Evolutionary conservation across 768 basidiomycete species (phyloP).

Genomic region (Tricholoma matsutake): DNA sequence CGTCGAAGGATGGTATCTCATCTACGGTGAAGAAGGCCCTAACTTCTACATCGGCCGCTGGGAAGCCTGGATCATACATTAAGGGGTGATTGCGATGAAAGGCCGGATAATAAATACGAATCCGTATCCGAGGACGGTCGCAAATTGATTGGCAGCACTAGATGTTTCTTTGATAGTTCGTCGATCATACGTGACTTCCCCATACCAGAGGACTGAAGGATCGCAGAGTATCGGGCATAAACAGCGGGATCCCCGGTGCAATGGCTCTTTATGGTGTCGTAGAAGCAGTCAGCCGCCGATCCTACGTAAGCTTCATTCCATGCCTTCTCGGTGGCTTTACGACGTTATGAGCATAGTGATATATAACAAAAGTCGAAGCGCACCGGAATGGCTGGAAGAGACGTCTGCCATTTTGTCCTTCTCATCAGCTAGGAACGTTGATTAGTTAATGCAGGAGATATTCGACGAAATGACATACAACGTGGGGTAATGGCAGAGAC

Average conservation of each 20-base stretch:
- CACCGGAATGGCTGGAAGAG: neutral
- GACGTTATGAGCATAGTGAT: neutral
- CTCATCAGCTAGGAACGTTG: neutral
- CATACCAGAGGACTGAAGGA: neutral
- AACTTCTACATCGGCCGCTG: too few relatives aligned
- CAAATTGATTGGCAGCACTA: neutral
- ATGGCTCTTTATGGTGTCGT: neutral
- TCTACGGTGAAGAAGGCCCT: too few relatives aligned
- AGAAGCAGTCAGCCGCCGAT: neutral
- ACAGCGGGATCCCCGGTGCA: neutral
- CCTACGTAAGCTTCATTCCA: neutral
- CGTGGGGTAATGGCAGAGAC: neutral
- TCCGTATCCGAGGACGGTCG: neutral
- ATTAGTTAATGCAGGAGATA: neutral
- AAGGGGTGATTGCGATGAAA: neutral
- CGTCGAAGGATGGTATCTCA: too few relatives aligned
- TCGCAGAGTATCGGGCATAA: neutral
- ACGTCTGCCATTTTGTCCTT: too few relatives aligned
- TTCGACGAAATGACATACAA: neutral
- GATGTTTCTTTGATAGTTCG: neutral
- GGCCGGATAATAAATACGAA: neutral
- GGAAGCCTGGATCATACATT: neutral
- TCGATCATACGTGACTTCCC: neutral
- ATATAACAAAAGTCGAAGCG: neutral
- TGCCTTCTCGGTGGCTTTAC: neutral